Conservation (phyloP, 2,329 filamentous ascomycete species). For the Escovopsis sp. region DNA sequence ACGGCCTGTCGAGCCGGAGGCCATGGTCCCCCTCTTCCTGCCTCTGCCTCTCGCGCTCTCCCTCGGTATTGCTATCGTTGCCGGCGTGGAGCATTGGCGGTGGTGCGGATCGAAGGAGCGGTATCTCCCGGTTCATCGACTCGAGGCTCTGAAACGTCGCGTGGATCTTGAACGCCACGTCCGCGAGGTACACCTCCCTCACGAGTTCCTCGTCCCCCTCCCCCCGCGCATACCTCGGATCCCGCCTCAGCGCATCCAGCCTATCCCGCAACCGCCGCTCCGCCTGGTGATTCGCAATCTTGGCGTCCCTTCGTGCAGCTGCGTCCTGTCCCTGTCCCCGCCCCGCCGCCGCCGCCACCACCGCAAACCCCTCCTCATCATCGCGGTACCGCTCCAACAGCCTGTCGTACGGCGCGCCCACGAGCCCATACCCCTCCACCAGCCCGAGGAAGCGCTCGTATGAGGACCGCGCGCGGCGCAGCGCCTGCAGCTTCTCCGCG, state of each 20-base stretch:
- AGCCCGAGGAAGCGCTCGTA: constrained; percentile 69
- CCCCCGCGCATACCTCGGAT: constrained; percentile 30
- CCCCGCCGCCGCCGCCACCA: constrained; percentile 43
- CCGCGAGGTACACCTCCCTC: constrained; percentile 62
- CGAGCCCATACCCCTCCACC: constrained; percentile 63
- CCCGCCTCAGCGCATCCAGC: constrained; percentile 42
- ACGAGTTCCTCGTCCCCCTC: constrained; percentile 65
- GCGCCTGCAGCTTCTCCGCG: constrained; percentile 42
- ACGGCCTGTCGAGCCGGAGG: constrained; percentile 56
- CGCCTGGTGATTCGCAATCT: constrained; percentile 70
- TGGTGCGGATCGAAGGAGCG: constrained; percentile 66
- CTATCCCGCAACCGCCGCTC: constrained; percentile 77
- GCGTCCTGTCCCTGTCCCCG: no score
- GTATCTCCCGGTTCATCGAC: constrained; percentile 66
- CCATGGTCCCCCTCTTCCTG: no score
- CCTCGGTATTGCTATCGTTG: no score
- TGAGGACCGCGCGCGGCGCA: constrained; percentile 48
- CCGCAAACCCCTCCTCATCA: constrained; percentile 55
- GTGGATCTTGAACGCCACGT: constrained; percentile 58
- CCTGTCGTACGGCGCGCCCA: constrained; percentile 47
- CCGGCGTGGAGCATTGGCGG: constrained; percentile 26
- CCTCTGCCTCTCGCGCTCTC: constrained; percentile 13
- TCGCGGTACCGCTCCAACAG: constrained; percentile 61
- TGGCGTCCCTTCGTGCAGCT: constrained; percentile 58
- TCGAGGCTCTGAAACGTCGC: constrained; percentile 79